These are phyloP conservation scores for Sicyos baderoa DNA, from an alignment of 306 rosid genomes.

Conservation along the genomic window DNA sequence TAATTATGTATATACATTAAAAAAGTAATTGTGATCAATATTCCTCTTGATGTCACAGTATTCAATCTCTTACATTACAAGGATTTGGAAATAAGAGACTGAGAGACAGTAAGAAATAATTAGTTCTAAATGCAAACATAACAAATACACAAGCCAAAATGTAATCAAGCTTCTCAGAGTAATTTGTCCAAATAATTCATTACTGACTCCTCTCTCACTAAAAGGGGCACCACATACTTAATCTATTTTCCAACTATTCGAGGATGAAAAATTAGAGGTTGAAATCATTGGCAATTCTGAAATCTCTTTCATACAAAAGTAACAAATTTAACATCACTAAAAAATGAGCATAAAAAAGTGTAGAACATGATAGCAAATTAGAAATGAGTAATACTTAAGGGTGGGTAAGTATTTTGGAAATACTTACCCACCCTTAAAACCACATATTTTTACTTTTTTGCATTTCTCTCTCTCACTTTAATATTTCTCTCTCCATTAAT, in stretches of 20 bases:
- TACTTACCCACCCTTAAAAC: too few species aligned
- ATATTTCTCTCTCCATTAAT: too few species aligned
- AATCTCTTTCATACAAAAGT: not conserved
- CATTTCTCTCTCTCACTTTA: too few species aligned
- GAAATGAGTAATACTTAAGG: too few species aligned
- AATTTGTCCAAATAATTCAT: not conserved
- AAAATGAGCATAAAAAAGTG: not conserved
- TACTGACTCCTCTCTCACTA: not conserved
- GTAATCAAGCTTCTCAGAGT: not conserved
- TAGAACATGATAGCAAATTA: not conserved
- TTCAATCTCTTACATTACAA: not conserved
- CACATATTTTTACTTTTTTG: too few species aligned
- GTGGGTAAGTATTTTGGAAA: too few species aligned
- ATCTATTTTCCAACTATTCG: not conserved
- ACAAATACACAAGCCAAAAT: not conserved
- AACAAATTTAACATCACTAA: not conserved
- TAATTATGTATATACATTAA: too few species aligned
- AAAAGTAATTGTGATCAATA: not conserved
- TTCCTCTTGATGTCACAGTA: not conserved
- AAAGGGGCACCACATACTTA: too few species aligned
- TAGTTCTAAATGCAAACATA: constrained; percentile 1
- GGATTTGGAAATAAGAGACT: not conserved
- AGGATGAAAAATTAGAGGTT: not conserved
- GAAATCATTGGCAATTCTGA: not conserved
- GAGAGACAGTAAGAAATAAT: not conserved